These are phyloP conservation scores for Sedum album DNA, from an alignment of 164 flowering plant species.

Conservation along the genomic window DNA sequence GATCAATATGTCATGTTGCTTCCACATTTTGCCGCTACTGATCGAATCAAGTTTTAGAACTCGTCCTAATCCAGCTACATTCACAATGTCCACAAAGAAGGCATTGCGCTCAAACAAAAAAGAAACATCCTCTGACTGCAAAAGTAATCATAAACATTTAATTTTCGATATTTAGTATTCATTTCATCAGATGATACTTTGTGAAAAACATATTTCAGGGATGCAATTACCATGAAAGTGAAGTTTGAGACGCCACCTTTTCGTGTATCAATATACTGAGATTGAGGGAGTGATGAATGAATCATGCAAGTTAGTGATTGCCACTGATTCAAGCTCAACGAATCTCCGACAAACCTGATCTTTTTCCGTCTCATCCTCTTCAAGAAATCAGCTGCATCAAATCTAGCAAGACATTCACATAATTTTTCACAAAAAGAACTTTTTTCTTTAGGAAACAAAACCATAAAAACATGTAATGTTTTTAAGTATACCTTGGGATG, in stretches of 20 bases:
- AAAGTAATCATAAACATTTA: neutral
- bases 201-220: no score
- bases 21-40: neutral
- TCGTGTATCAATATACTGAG: constrained; percentile 7
- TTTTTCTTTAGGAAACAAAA: no score
- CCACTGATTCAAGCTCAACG: no score
- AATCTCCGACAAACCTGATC: constrained; percentile 44
- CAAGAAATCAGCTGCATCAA: constrained; percentile 28
- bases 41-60: constrained; percentile 48
- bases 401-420: constrained; percentile 17
- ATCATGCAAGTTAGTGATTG: no score
- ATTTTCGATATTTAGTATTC: neutral
- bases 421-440: no score
- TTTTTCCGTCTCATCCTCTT: constrained; percentile 29
- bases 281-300: constrained; percentile 21
- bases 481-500: constrained; percentile 18
- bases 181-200: no score
- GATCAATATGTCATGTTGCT: neutral
- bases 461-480: neutral
- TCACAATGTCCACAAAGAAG: constrained; percentile 51
- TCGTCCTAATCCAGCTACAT: constrained; percentile 20
- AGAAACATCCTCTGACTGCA: constrained; percentile 28
- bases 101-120: no score
- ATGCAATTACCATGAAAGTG: constrained; percentile 14
- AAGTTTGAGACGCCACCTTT: constrained; percentile 11